Conservation (phyloP, 257 asterid genomes). For the Echium plantagineum region DNA sequence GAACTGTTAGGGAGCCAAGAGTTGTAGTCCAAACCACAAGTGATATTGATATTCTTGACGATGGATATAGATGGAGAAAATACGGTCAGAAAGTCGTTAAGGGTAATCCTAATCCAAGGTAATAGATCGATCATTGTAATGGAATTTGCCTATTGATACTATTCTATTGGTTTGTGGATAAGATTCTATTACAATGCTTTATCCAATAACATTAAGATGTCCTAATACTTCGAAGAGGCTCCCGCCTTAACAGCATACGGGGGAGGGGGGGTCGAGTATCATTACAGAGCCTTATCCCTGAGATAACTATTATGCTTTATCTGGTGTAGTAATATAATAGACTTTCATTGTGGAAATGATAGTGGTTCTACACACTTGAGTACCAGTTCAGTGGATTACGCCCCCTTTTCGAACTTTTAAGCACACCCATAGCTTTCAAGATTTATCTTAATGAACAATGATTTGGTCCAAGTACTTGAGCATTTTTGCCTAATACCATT, state of each 20-base stretch:
- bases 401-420: constrained; percentile 2
- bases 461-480: background rate
- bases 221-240: too few relatives aligned
- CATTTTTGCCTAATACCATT: background rate
- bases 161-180: background rate
- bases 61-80: constrained; percentile 35
- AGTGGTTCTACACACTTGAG: background rate
- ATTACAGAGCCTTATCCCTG: too few relatives aligned
- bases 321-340: too few relatives aligned
- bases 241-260: too few relatives aligned
- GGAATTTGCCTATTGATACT: background rate
- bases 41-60: constrained; percentile 33
- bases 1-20: constrained; percentile 31
- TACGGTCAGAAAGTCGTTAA: constrained; percentile 31
- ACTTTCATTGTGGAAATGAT: too few relatives aligned
- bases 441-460: background rate
- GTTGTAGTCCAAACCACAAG: constrained; percentile 34
- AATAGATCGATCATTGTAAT: background rate
- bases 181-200: too few relatives aligned
- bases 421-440: background rate
- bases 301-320: background rate
- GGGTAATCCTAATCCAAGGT: constrained; percentile 35
- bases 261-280: too few relatives aligned
- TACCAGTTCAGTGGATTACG: background rate
- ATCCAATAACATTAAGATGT: too few relatives aligned